A percentile compares a stretch with the other conserved stretches of the same genome.
phyloP scores from a whole-genome alignment of 2,329 filamentous ascomycete species.

The Neopestalotiopsis sp. region DNA sequence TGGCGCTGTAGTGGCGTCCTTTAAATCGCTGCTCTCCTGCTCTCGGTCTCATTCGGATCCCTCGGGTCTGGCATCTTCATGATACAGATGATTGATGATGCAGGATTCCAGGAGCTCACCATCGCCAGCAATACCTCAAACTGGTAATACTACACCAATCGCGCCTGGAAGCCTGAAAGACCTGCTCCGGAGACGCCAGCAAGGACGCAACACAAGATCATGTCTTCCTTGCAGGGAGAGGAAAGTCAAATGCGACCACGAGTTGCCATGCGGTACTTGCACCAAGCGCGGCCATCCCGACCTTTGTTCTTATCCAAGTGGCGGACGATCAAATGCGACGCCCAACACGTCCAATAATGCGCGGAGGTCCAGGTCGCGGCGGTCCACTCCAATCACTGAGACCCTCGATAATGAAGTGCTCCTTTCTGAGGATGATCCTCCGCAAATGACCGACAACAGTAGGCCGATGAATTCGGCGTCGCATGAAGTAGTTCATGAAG shows the following conservation, averaged over 20 bases:
- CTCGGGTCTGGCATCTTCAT: background rate
- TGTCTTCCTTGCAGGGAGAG: conserved; percentile 10
- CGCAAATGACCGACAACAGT: background rate
- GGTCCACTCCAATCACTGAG: background rate
- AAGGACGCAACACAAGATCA: conserved; percentile 3
- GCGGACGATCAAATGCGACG: too few species aligned
- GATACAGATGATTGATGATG: background rate
- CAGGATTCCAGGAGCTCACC: background rate
- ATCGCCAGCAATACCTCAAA: background rate
- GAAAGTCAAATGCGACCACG: conserved; percentile 7
- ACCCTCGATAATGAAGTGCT: background rate
- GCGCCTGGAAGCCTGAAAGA: background rate
- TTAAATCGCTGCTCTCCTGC: background rate
- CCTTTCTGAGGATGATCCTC: background rate
- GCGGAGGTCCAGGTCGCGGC: background rate
- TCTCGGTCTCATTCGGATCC: background rate
- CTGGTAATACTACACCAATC: background rate
- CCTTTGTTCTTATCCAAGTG: background rate
- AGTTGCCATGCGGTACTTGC: conserved; percentile 4
- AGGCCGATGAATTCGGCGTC: background rate
- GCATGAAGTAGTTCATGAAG: background rate
- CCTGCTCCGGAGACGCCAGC: conserved; percentile 2
- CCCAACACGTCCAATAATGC: background rate
- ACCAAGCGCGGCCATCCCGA: background rate
- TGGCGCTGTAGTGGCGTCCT: background rate